Conservation (phyloP, 345 rosid species). For the Jatropha curcas region DNA sequence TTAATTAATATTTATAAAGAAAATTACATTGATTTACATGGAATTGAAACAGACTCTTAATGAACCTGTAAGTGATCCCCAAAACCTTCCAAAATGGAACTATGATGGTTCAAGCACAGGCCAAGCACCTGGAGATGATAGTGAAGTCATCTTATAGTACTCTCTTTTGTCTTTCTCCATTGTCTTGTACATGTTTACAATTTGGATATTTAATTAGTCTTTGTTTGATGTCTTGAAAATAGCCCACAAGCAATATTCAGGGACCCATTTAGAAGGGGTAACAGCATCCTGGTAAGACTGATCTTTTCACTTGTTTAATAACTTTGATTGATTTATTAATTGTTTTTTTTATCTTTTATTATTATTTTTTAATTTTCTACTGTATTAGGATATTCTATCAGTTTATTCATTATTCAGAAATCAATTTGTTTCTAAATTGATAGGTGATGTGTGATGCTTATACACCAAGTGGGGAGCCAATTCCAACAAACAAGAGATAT, state of each 20-base stretch:
- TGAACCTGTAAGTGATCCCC: conserved; percentile 13
- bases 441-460: not conserved
- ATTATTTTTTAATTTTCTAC: no score
- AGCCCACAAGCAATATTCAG: conserved; percentile 1
- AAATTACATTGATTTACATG: not conserved
- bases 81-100: conserved; percentile 28
- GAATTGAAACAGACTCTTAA: conserved; percentile 7
- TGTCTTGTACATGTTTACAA: not conserved
- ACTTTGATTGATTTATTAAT: no score
- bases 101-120: conserved; percentile 25
- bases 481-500: no score
- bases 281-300: no score
- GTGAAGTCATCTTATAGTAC: conserved; percentile 30
- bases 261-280: no score
- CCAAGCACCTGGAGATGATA: conserved; percentile 29
- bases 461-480: no score
- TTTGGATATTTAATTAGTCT: no score
- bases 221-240: not conserved
- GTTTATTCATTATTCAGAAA: no score
- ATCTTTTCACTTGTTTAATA: no score
- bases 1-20: not conserved
- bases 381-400: no score
- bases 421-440: no score
- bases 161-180: not conserved
- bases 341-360: no score